Evolutionary conservation across 2,329 filamentous ascomycete genomes (phyloP), one percentile per base, ranked within the genome.

Genomic region (Monilinia polystroma): DNA sequence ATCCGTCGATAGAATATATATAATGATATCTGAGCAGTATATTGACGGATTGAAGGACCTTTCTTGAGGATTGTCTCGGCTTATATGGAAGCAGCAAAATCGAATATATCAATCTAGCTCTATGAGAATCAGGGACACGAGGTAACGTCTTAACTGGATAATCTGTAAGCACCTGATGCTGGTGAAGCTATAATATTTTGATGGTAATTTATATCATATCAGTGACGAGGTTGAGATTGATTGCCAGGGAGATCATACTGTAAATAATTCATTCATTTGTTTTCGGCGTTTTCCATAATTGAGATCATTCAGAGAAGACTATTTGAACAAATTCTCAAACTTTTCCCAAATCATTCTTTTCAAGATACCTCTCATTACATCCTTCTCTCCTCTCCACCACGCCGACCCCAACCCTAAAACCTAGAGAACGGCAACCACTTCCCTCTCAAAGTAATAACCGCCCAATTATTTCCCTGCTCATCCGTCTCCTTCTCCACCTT

Each of bases 401-500:
- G 29, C 45, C 35, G 38, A 6, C 20, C 32, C n/a, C 12, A 41
- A 14, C 16, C 47, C 47, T 60, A 66, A 60, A 66, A 66, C 35
- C 63, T 47, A n/a, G 41, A 60, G 23, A 66, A 66, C 12, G 63
- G 63, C 45, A 58, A 92, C 91, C 53, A 97, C 91, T 79, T 97
- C 91, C 75, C 89, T 87, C 70, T 93, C 90, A 70, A 87, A 88
- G 66, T 97, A 83, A 97, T 96, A 72, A 93, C 87, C 4, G 90
- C 92, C 92, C 92, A 97, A 8, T 89, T 83, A 64, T 86, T 84
- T 4, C 93, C 93, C 74, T 91, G 86, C 68, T 90, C 87, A 77
- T 97, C 94, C 1, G 89, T 88, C 84, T 98, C 94, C 85, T 96
- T 96, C 78, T 97, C 92, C 2, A 98, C 90, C 76, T 92, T 92